phyloP scores from a whole-genome alignment of 1,284 basidiomycete species.

The Trichosporon sp. region DNA sequence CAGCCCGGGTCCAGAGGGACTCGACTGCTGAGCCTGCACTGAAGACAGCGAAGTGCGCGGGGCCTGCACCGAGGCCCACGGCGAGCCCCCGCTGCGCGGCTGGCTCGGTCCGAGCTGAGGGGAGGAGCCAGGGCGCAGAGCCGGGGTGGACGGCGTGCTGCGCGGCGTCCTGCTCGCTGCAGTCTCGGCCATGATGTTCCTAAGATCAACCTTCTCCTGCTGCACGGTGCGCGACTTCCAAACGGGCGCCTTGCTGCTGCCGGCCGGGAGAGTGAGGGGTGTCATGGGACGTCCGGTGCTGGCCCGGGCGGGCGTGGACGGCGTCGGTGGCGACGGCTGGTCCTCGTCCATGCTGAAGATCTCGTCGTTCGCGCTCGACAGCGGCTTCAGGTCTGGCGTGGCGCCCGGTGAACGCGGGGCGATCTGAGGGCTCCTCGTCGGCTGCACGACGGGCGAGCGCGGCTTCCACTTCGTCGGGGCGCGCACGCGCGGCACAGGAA shows the following conservation, averaged over 20 bases:
- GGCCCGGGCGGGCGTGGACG: conserved; percentile 20
- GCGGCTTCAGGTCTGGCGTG: conserved; percentile 26
- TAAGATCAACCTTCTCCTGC: conserved; percentile 63
- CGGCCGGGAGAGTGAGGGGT: conserved; percentile 46
- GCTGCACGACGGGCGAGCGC: conserved; percentile 55
- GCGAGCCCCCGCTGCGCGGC: background rate
- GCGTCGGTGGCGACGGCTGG: conserved; percentile 18
- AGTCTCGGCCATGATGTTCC: conserved; percentile 76
- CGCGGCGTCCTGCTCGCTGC: conserved; percentile 25
- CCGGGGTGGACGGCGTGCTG: conserved; percentile 20
- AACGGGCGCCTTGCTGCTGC: conserved; percentile 26
- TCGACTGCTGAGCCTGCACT: conserved; percentile 33
- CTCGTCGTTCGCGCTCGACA: conserved; percentile 38
- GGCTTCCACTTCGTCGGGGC: conserved; percentile 47
- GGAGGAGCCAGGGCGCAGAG: conserved; percentile 10
- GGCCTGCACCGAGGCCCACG: conserved; percentile 32
- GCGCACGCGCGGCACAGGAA: conserved; percentile 64
- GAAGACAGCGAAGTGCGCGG: conserved; percentile 32
- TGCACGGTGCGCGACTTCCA: conserved; percentile 54
- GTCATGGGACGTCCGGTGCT: conserved; percentile 51
- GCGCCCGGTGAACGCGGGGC: conserved; percentile 7
- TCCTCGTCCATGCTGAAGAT: conserved; percentile 52
- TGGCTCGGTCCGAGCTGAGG: conserved; percentile 1
- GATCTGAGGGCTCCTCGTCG: conserved; percentile 47
- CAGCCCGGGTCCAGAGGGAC: background rate